A percentile compares a stretch with the other conserved stretches of the same genome.
Evolutionary conservation across 2,329 filamentous ascomycete species (phyloP).

Genomic region (Aureobasidium mangrovei): DNA sequence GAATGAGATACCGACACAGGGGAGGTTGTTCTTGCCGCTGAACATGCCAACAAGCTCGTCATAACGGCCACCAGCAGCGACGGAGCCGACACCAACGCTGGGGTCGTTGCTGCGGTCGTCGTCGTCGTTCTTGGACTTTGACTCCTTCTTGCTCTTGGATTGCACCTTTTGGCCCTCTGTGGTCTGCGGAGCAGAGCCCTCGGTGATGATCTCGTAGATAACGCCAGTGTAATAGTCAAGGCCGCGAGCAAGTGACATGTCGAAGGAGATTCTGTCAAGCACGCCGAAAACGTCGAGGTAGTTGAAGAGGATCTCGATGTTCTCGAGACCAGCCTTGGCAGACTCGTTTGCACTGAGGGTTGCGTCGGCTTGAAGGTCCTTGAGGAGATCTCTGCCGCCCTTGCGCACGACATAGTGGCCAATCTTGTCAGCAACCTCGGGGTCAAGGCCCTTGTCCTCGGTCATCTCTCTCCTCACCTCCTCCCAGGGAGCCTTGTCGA

Average conservation of each 20-base stretch:
- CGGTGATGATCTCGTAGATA: constrained; percentile 83
- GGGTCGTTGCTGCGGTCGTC: constrained; percentile 69
- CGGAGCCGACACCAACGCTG: constrained; percentile 74
- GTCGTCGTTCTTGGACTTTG: constrained; percentile 42
- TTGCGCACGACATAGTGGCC: constrained; percentile 74
- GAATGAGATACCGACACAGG: constrained; percentile 87
- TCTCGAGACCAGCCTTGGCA: constrained; percentile 69
- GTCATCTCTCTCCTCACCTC: constrained; percentile 91
- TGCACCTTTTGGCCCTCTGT: constrained; percentile 36
- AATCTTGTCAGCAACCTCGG: constrained; percentile 74
- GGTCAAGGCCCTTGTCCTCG: constrained; percentile 75
- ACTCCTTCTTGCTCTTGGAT: constrained; percentile 43
- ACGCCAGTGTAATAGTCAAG: constrained; percentile 89
- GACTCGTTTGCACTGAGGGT: constrained; percentile 60
- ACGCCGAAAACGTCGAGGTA: constrained; percentile 74
- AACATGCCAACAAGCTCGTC: constrained; percentile 95
- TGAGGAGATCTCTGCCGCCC: constrained; percentile 65
- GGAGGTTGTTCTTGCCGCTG: constrained; percentile 64
- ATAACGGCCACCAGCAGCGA: constrained; percentile 84
- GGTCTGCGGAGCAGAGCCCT: constrained; percentile 57
- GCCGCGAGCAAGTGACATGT: constrained; percentile 80
- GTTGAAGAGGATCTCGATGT: constrained; percentile 70
- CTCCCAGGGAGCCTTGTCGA: constrained; percentile 81
- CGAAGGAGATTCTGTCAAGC: constrained; percentile 70
- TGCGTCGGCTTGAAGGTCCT: constrained; percentile 58